phyloP scores from a whole-genome alignment of 225 moss, liverwort and hornwort genomes.

The Bryum argenteum region DNA sequence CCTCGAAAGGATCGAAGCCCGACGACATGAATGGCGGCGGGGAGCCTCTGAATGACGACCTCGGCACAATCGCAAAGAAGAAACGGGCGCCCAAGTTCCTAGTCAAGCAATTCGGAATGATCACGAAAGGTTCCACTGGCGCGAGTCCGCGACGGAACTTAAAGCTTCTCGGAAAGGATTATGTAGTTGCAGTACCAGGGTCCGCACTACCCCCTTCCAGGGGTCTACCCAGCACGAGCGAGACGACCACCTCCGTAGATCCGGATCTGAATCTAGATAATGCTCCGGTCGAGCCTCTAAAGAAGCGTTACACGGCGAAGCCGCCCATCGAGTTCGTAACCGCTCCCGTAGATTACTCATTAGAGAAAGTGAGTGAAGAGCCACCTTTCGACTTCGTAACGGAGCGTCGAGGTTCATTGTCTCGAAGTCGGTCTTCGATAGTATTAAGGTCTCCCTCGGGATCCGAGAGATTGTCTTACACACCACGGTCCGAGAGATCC shows the following conservation, averaged over 20 bases:
- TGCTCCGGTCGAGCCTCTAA: conserved; percentile 11
- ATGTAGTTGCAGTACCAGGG: conserved; percentile 38
- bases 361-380: conserved; percentile 21
- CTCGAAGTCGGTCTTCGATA: conserved; percentile 37
- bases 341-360: conserved; percentile 29
- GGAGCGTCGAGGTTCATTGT: conserved; percentile 28
- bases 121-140: conserved; percentile 26
- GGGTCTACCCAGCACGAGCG: conserved; percentile 10
- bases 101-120: conserved; percentile 46
- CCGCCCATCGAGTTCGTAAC: conserved; percentile 47
- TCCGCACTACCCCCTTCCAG: conserved; percentile 26
- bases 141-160: conserved; percentile 26
- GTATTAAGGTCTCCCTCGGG: conserved; percentile 30
- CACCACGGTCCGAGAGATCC: conserved; percentile 43
- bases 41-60: neutral
- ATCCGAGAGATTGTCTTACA: conserved; percentile 26
- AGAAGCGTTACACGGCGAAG: conserved; percentile 17
- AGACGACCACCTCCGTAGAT: conserved; percentile 6
- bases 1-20: conserved; percentile 14
- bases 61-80: conserved; percentile 26
- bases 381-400: conserved; percentile 27
- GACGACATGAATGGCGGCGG: neutral
- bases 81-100: conserved; percentile 41
- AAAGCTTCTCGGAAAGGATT: conserved; percentile 42
- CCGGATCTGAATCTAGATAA: conserved; percentile 25